Percentiles rank a stretch among this genome's conserved stretches.
phyloP scores from a whole-genome alignment of 2,329 filamentous ascomycete genomes.

The Clonostachys byssicola region DNA sequence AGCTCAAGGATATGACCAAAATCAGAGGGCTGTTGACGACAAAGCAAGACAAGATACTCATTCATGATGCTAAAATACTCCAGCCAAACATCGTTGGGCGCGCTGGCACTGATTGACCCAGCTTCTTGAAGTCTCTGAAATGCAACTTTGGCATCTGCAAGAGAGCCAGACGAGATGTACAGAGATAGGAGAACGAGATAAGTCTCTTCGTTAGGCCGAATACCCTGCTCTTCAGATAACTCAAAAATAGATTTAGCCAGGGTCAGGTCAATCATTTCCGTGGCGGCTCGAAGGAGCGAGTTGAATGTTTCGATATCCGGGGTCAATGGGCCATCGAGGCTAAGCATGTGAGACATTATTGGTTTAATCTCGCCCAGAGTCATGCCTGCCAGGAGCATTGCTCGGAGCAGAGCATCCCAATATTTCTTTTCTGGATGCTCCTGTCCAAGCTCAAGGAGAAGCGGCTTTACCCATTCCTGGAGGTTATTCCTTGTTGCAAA shows the following conservation, averaged over 20 bases:
- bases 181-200: conserved; percentile 74
- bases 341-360: conserved; percentile 71
- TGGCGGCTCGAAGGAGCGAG: conserved; percentile 66
- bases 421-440: conserved; percentile 43
- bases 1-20: conserved; percentile 71
- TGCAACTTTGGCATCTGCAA: conserved; percentile 63
- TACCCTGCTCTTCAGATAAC: conserved; percentile 59
- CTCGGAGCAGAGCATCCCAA: conserved; percentile 73
- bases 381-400: conserved; percentile 64
- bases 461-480: conserved; percentile 54
- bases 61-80: conserved; percentile 65
- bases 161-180: conserved; percentile 66
- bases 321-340: conserved; percentile 41
- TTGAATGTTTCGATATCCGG: conserved; percentile 76
- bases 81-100: conserved; percentile 29
- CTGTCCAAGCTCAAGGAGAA: conserved; percentile 51
- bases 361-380: conserved; percentile 43
- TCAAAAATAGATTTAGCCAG: conserved; percentile 70
- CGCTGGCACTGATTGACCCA: not conserved
- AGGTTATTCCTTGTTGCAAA: conserved; percentile 58
- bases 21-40: conserved; percentile 52
- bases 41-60: conserved; percentile 66
- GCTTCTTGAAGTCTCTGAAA: conserved; percentile 37
- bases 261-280: conserved; percentile 64
- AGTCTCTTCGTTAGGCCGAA: conserved; percentile 66